Percentiles rank a stretch among this genome's conserved stretches.
Conservation (phyloP, 2,329 filamentous ascomycete species). For the Aspergillus nomiae region DNA sequence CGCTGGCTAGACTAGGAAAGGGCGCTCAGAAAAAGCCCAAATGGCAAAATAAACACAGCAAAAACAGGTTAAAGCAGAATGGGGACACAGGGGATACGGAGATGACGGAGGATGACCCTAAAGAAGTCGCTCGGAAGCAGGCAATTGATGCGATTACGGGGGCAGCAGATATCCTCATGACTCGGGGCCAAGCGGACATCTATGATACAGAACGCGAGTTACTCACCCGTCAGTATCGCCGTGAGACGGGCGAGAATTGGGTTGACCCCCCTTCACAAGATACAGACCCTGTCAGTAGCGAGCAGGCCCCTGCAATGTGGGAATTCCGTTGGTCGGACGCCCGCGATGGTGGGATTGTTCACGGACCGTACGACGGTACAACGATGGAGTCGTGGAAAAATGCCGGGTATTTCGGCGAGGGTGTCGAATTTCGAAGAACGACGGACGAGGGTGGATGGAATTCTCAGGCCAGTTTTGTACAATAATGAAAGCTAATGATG, state of each 20-base stretch:
- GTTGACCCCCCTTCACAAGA: slow-evolving; percentile 48
- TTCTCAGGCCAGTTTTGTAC: slow-evolving; percentile 54
- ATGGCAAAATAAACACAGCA: slow-evolving; percentile 62
- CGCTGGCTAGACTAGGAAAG: slow-evolving; percentile 77
- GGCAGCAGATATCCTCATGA: slow-evolving; percentile 83
- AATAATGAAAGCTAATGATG: slow-evolving; percentile 25
- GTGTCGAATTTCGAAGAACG: slow-evolving; percentile 73
- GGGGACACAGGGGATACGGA: slow-evolving; percentile 63
- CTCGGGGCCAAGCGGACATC: slow-evolving; percentile 81
- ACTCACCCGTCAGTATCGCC: slow-evolving; percentile 77
- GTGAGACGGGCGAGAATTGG: slow-evolving; percentile 89
- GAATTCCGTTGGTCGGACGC: slow-evolving; percentile 93
- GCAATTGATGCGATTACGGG: slow-evolving; percentile 83
- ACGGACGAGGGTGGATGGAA: slow-evolving; percentile 60
- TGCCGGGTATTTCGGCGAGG: slow-evolving; percentile 86
- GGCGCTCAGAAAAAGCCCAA: slow-evolving; percentile 60
- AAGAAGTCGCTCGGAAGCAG: slow-evolving; percentile 68
- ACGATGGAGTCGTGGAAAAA: slow-evolving; percentile 92
- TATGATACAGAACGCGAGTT: slow-evolving; percentile 87
- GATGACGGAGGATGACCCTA: slow-evolving; percentile 69
- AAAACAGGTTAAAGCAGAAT: slow-evolving; percentile 52
- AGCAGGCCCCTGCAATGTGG: slow-evolving; percentile 62
- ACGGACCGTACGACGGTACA: slow-evolving; percentile 82
- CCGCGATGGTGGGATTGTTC: slow-evolving; percentile 72
- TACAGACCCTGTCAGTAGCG: slow-evolving; percentile 29